These are phyloP conservation scores for Morella rubra DNA, from an alignment of 306 rosid genomes.

Conservation along the genomic window DNA sequence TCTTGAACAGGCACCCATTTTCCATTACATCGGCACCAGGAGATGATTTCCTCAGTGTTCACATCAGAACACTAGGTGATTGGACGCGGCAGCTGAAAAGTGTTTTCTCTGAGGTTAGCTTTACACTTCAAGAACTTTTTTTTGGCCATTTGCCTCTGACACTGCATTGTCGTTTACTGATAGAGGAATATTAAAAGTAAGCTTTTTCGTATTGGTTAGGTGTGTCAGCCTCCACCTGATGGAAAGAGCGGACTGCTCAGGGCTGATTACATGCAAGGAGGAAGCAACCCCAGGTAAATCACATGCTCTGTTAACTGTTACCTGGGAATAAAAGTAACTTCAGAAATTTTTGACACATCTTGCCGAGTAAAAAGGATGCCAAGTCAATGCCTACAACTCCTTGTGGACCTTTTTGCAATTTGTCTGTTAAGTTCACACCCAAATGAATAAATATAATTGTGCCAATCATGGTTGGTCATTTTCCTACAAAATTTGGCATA, in stretches of 20 bases:
- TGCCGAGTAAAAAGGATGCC: neutral
- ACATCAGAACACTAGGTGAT: slow-evolving; percentile 57
- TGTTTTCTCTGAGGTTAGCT: slow-evolving; percentile 47
- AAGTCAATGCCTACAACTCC: neutral
- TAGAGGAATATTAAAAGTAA: neutral
- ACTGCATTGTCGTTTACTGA: too few relatives aligned
- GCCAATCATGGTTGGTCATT: neutral
- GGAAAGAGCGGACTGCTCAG: slow-evolving; percentile 60
- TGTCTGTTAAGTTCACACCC: neutral
- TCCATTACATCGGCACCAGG: slow-evolving; percentile 61
- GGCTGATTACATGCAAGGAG: slow-evolving; percentile 42
- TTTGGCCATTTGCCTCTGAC: neutral
- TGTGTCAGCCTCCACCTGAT: slow-evolving; percentile 48
- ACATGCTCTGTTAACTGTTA: neutral
- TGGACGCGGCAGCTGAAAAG: slow-evolving; percentile 61
- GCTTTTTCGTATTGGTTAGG: slow-evolving; percentile 13
- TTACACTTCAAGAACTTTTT: neutral
- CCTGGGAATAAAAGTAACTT: neutral
- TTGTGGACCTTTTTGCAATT: too few relatives aligned
- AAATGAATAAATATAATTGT: neutral
- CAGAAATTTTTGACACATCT: neutral
- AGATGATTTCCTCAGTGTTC: slow-evolving; percentile 57
- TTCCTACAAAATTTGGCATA: neutral
- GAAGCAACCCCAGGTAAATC: slow-evolving; percentile 33
- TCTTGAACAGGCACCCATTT: slow-evolving; percentile 55